Evolutionary conservation across 148 eudicot species (phyloP).

Genomic region (Polygonum maritimum): DNA sequence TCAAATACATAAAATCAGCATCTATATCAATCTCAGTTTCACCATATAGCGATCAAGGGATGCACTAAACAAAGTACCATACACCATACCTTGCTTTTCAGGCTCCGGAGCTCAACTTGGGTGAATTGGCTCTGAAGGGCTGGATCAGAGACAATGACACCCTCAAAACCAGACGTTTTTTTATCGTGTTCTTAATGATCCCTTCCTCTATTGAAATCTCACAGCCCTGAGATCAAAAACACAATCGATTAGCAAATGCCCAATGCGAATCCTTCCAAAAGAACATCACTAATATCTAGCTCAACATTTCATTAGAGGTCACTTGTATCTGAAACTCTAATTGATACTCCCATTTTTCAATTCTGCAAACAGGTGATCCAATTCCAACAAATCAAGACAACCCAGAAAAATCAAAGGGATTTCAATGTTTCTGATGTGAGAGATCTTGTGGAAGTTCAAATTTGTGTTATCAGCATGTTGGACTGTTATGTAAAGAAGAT

Average conservation of each 20-base stretch:
- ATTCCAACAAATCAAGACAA: neutral
- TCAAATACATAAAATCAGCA: slow-evolving; percentile 8
- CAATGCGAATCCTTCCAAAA: neutral
- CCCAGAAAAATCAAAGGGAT: neutral
- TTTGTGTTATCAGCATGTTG: neutral
- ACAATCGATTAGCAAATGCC: neutral
- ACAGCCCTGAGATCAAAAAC: neutral
- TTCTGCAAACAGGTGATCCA: neutral
- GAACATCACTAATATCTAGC: neutral
- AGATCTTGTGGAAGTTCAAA: neutral
- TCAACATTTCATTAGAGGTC: neutral
- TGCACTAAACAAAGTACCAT: neutral
- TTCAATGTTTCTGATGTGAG: neutral
- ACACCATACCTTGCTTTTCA: slow-evolving; percentile 48
- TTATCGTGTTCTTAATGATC: neutral
- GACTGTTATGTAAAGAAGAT: neutral
- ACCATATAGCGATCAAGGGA: neutral
- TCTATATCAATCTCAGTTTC: neutral
- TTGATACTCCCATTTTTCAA: neutral
- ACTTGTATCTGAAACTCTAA: neutral
- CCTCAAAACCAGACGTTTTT: slow-evolving; percentile 55
- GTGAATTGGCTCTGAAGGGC: slow-evolving; percentile 84
- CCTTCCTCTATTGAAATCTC: neutral
- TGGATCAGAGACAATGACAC: slow-evolving; percentile 76
- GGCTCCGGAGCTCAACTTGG: slow-evolving; percentile 75